Conservation (phyloP, 2,329 filamentous ascomycete species). For the Cercospora sesami region DNA sequence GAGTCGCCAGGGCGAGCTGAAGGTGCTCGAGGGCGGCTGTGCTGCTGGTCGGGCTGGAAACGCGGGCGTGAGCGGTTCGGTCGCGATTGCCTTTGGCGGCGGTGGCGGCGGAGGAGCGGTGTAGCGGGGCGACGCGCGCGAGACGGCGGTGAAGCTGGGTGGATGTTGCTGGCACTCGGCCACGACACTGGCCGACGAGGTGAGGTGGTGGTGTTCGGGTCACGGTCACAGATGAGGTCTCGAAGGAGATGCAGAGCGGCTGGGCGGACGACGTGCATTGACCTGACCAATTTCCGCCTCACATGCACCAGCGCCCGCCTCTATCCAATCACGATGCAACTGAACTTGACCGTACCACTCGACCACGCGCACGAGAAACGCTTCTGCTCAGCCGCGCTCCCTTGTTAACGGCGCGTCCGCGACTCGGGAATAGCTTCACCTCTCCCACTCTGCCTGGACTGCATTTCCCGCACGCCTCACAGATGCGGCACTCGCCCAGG, state of each 20-base stretch:
- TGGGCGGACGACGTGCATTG: conserved; percentile 1
- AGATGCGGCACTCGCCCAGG: not conserved
- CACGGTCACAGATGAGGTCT: conserved; percentile 2
- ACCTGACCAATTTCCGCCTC: not conserved
- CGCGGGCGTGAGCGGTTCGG: conserved; percentile 16
- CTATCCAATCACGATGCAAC: not conserved
- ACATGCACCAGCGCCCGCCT: not conserved
- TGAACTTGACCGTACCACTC: not conserved
- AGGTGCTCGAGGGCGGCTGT: conserved; percentile 8
- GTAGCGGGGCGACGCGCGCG: not conserved
- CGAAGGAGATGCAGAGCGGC: conserved; percentile 7
- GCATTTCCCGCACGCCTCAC: not conserved
- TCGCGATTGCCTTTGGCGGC: conserved; percentile 12
- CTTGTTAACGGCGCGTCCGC: not conserved
- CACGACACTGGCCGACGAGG: not conserved
- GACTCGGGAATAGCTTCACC: not conserved
- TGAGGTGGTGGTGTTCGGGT: conserved; percentile 2
- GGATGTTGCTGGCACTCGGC: not conserved
- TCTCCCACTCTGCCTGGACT: not conserved
- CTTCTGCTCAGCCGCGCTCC: not conserved
- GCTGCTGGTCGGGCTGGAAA: conserved; percentile 13
- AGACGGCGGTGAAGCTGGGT: not conserved
- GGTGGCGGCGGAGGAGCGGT: not conserved
- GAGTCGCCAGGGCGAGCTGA: conserved; percentile 1
- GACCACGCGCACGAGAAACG: not conserved